Percentiles rank a stretch among this genome's conserved stretches.
These are phyloP conservation scores for Podaxis sp. DNA, from an alignment of 768 basidiomycete genomes.

Conservation along the genomic window DNA sequence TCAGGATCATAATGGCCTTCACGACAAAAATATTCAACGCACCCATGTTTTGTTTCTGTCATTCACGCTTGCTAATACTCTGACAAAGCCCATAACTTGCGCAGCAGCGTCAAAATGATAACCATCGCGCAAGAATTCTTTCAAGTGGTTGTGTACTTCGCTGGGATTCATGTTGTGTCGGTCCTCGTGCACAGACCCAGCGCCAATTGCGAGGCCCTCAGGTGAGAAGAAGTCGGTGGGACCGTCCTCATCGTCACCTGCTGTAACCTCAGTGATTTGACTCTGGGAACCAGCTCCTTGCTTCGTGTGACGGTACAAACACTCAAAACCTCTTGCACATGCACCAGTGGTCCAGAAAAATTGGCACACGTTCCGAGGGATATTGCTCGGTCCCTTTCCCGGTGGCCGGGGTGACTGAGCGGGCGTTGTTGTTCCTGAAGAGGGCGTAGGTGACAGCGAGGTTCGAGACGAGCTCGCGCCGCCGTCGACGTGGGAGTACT, in stretches of 20 bases:
- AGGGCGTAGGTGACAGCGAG: no score
- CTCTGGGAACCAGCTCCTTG: slow-evolving; percentile 11
- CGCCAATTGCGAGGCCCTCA: slow-evolving; percentile 18
- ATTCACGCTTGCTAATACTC: slow-evolving; percentile 37
- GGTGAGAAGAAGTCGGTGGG: slow-evolving; percentile 44
- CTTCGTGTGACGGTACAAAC: slow-evolving; percentile 39
- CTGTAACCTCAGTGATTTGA: slow-evolving; percentile 15
- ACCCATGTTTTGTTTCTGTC: slow-evolving; percentile 44
- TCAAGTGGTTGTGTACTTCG: slow-evolving; percentile 47
- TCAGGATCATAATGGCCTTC: neutral
- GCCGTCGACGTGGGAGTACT: no score
- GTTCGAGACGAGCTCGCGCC: no score
- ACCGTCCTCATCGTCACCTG: slow-evolving; percentile 35
- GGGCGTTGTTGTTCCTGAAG: no score
- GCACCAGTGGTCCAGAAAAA: slow-evolving; percentile 47
- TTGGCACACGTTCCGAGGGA: slow-evolving; percentile 30
- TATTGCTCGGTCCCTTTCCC: slow-evolving; percentile 28
- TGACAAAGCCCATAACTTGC: slow-evolving; percentile 48
- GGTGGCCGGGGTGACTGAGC: no score
- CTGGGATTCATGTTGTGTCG: slow-evolving; percentile 34
- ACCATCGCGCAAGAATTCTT: slow-evolving; percentile 40
- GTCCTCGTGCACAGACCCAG: neutral
- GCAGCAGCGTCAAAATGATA: slow-evolving; percentile 41
- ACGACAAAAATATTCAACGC: slow-evolving; percentile 7
- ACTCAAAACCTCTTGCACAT: slow-evolving; percentile 47